phyloP scores from a whole-genome alignment of 352 stramenopile species.

The Globisporangium heterothallicum region DNA sequence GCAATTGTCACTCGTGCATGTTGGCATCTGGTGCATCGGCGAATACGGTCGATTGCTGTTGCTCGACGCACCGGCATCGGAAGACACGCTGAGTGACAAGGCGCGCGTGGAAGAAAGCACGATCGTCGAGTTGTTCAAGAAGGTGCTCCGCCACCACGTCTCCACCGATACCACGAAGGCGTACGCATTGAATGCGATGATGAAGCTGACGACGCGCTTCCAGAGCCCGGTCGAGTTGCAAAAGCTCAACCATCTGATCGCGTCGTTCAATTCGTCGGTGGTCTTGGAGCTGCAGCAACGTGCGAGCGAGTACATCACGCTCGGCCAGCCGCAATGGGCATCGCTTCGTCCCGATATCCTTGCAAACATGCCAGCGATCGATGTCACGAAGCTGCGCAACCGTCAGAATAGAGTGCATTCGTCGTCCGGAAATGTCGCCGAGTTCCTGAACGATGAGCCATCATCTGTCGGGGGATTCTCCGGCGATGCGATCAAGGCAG shows the following conservation, averaged over 20 bases:
- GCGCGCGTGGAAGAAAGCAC: conserved; percentile 55
- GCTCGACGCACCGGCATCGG: conserved; percentile 42
- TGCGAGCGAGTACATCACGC: conserved; percentile 92
- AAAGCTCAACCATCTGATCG: conserved; percentile 85
- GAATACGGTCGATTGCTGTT: conserved; percentile 95
- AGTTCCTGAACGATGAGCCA: conserved; percentile 75
- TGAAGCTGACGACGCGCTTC: conserved; percentile 95
- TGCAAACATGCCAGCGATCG: conserved; percentile 93
- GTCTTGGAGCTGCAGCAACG: conserved; percentile 96
- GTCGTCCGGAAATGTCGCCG: conserved; percentile 19
- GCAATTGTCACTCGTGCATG: conserved; percentile 94
- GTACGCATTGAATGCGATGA: conserved; percentile 87
- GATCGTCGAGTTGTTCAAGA: conserved; percentile 68
- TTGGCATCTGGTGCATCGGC: conserved; percentile 97
- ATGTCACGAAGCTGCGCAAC: conserved; percentile 75
- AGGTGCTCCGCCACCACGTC: conserved; percentile 79
- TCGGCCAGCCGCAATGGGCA: conserved; percentile 78
- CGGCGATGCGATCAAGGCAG: conserved; percentile 11
- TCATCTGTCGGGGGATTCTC: conserved; percentile 2
- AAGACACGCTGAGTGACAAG: conserved; percentile 67
- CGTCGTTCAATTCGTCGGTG: conserved; percentile 88
- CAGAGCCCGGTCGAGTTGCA: conserved; percentile 52
- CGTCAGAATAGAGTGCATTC: conserved; percentile 50
- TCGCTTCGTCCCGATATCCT: conserved; percentile 85
- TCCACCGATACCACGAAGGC: conserved; percentile 77